Evolutionary conservation across 805 yeast genomes (phyloP).

Genomic region (Cyberlindnera bimundalis): DNA sequence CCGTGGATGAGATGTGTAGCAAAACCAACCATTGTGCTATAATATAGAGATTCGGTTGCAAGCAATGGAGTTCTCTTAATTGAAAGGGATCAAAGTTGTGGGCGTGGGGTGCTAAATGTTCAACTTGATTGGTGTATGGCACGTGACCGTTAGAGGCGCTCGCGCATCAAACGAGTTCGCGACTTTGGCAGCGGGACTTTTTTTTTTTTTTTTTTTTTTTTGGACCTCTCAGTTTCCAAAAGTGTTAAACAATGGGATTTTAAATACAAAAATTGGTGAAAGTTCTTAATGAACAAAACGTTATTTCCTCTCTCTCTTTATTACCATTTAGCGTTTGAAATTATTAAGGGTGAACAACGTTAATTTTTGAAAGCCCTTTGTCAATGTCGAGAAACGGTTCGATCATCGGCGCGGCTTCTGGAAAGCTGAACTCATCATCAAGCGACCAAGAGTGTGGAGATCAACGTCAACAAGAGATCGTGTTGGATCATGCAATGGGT

Average conservation of each 20-base stretch:
- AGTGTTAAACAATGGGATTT: too few species aligned
- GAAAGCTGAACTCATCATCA: neutral
- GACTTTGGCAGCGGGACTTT: too few species aligned
- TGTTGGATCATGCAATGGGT: slow-evolving; percentile 23
- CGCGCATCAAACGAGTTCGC: slow-evolving; percentile 3
- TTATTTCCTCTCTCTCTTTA: too few species aligned
- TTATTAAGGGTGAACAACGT: too few species aligned
- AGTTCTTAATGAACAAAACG: neutral
- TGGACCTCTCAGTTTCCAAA: too few species aligned
- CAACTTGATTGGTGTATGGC: too few species aligned
- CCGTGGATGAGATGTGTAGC: slow-evolving; percentile 65
- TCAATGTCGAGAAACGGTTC: slow-evolving; percentile 2
- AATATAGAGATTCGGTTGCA: neutral
- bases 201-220: too few species aligned
- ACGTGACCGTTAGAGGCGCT: neutral
- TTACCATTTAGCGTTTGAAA: too few species aligned
- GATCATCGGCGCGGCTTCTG: neutral
- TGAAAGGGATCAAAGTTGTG: too few species aligned
- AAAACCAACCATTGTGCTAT: slow-evolving; percentile 34
- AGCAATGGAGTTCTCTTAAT: too few species aligned
- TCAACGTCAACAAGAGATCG: slow-evolving; percentile 23
- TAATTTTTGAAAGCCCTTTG: neutral
- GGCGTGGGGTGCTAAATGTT: too few species aligned
- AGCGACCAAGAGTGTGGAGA: slow-evolving; percentile 14
- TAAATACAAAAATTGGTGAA: too few species aligned